Evolutionary conservation across 345 rosid species (phyloP).

Genomic region (Murraya paniculata): DNA sequence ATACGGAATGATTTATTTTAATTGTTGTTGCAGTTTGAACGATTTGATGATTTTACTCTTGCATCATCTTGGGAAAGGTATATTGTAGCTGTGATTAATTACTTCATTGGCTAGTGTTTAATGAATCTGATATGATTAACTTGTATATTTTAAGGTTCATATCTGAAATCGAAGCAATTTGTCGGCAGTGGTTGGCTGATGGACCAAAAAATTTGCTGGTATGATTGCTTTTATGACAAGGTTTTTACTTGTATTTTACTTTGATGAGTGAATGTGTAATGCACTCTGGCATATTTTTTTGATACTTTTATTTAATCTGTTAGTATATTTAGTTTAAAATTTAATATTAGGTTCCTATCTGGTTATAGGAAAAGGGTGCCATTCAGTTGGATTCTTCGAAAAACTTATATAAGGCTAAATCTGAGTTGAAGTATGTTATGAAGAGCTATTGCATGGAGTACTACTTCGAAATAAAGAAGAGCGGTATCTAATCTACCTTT

Average conservation of each 20-base stretch:
- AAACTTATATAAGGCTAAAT: slow-evolving; percentile 61
- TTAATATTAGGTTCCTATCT: slow-evolving; percentile 18
- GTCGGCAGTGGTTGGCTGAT: slow-evolving; percentile 91
- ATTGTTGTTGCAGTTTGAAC: slow-evolving; percentile 55
- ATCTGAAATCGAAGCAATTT: slow-evolving; percentile 88
- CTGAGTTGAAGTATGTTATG: slow-evolving; percentile 58
- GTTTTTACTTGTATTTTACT: slow-evolving; percentile 11
- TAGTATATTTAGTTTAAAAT: slow-evolving; percentile 3
- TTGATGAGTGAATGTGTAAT: not conserved
- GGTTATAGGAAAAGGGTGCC: slow-evolving; percentile 78
- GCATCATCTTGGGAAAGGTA: slow-evolving; percentile 99
- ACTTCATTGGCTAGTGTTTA: not conserved
- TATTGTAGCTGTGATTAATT: not conserved
- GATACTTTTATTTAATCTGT: too few species aligned
- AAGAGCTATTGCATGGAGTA: slow-evolving; percentile 90
- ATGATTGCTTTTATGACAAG: slow-evolving; percentile 18
- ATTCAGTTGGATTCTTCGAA: slow-evolving; percentile 48
- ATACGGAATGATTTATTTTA: not conserved
- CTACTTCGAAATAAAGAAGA: slow-evolving; percentile 48
- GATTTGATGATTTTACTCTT: slow-evolving; percentile 93
- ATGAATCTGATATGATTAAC: not conserved
- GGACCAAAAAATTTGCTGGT: slow-evolving; percentile 86
- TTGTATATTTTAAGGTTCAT: slow-evolving; percentile 55
- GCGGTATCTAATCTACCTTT: slow-evolving; percentile 40
- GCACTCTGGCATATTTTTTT: not conserved